Base-by-base conservation (phyloP, 169 alveolate genomes). In the Babesia divergens region DNA sequence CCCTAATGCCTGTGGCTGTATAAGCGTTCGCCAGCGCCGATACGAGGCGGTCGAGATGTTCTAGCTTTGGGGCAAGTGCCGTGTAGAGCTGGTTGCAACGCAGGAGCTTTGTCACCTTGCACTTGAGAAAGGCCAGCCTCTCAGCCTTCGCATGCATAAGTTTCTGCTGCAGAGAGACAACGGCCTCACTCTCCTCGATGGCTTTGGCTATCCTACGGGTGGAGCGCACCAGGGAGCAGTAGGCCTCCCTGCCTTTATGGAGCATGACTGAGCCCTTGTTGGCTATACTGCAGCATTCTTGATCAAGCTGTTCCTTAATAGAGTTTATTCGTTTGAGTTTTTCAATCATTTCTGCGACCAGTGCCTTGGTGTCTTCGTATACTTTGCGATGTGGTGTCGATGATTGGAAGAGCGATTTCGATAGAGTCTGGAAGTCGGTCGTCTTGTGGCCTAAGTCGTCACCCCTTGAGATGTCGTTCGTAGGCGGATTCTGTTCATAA, bases 1-100 rank as follows among this genome's bases (percentile, higher is more conserved):
- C 54, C 65, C 34, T 62, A 7, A 59, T 59, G 16, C 82, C 82
- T 16, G 82, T 59, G 24, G 68, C 71, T 24, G 43, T 24, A 31
- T 59, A 59, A 13, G 22, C 46, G 32, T 59, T 70, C 31, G 28
- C 14, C 16, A 70, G 9, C n/a, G 51, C 18, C 3, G 38, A 7
- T 13, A 43, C 5, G 32, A 40, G 6, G 26, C 37, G 38, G 3
- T 56, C 72, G 31, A n/a, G 8, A 2, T 35, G 53, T 37, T 70
- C 65, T 18, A 5, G 5, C 16, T 34, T 62, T 5, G 62, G 65
- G 1, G 32, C n/a, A 14, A 13, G 13, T 4, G 38, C 32, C 42
- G 40, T 22, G 59, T 16, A n/a, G n/a, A 34, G 11, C 26, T 24
- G 31, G 5, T 6, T 13, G 34, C 55, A 52, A 24, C 20, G 44